Conservation (phyloP, 306 rosid species). For the Cucurbita pepo region DNA sequence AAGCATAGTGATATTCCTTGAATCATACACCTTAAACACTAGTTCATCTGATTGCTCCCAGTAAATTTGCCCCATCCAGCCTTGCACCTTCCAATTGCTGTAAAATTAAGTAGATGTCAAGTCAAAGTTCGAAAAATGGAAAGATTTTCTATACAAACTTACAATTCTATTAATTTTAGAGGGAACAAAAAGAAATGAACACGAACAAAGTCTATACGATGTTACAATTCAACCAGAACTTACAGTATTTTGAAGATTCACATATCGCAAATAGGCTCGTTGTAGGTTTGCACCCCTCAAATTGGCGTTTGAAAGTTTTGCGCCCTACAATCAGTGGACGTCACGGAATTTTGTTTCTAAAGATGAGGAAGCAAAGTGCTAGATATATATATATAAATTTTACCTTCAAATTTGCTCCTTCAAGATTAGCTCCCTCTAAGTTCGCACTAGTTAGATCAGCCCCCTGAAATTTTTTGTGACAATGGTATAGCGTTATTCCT, state of each 20-base stretch:
- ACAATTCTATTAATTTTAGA: too few species aligned
- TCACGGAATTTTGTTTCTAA: not conserved
- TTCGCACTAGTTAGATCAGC: constrained; percentile 91
- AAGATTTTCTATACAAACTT: not conserved
- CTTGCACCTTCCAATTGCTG: constrained; percentile 84
- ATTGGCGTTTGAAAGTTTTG: constrained; percentile 64
- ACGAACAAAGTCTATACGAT: not conserved
- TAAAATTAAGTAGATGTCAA: not conserved
- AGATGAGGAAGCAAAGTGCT: not conserved
- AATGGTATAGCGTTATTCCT: constrained; percentile 1
- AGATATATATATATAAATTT: constrained; percentile 4
- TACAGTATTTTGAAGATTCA: constrained; percentile 68
- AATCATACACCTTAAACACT: not conserved
- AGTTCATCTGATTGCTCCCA: constrained; percentile 46
- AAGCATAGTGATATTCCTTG: not conserved
- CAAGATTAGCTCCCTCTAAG: constrained; percentile 78
- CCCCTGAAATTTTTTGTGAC: constrained; percentile 28
- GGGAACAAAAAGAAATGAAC: too few species aligned
- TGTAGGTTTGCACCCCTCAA: constrained; percentile 80
- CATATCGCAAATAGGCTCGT: constrained; percentile 73
- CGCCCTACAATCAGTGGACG: constrained; percentile 35
- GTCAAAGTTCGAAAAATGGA: not conserved
- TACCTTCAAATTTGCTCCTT: constrained; percentile 98
- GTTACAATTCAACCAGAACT: constrained; percentile 7
- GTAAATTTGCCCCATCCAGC: constrained; percentile 88